Conservation (phyloP, 768 basidiomycete species). For the Royoungia palumana region DNA sequence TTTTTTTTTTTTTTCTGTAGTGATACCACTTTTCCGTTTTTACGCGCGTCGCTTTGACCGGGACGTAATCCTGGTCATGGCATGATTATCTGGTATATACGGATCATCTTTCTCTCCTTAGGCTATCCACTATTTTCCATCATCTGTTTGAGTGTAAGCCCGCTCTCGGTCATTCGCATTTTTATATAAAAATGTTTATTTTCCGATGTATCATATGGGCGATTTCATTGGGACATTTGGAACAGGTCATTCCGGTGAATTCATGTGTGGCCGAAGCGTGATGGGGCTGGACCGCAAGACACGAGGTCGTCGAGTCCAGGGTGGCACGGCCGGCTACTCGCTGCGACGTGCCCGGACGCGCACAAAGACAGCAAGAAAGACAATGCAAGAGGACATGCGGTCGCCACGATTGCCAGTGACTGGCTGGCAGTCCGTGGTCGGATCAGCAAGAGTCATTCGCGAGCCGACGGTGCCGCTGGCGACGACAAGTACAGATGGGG, state of each 20-base stretch:
- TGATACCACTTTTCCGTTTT: slow-evolving; percentile 17
- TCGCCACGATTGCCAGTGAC: too few species aligned
- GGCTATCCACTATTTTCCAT: slow-evolving; percentile 5
- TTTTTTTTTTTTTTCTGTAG: slow-evolving; percentile 6
- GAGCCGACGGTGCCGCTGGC: background rate
- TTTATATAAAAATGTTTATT: slow-evolving; percentile 1
- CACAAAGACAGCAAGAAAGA: too few species aligned
- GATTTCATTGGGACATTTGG: background rate
- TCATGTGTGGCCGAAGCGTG: too few species aligned
- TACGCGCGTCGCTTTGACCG: background rate
- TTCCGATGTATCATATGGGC: slow-evolving; percentile 3
- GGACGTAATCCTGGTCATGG: slow-evolving; percentile 4
- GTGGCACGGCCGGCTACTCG: too few species aligned
- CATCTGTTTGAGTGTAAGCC: background rate
- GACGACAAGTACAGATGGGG: background rate
- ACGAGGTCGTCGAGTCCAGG: too few species aligned
- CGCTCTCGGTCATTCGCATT: background rate
- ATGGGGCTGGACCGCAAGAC: too few species aligned
- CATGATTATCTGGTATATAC: slow-evolving; percentile 16
- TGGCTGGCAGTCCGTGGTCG: too few species aligned
- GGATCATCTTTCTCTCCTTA: slow-evolving; percentile 5
- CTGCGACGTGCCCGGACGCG: too few species aligned
- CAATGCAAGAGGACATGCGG: too few species aligned
- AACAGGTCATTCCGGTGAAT: background rate
- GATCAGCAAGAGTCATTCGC: too few species aligned